Percentiles rank a stretch among this genome's conserved stretches.
Evolutionary conservation across 331 rosid species (phyloP).

Genomic region (Malus hybrid): DNA sequence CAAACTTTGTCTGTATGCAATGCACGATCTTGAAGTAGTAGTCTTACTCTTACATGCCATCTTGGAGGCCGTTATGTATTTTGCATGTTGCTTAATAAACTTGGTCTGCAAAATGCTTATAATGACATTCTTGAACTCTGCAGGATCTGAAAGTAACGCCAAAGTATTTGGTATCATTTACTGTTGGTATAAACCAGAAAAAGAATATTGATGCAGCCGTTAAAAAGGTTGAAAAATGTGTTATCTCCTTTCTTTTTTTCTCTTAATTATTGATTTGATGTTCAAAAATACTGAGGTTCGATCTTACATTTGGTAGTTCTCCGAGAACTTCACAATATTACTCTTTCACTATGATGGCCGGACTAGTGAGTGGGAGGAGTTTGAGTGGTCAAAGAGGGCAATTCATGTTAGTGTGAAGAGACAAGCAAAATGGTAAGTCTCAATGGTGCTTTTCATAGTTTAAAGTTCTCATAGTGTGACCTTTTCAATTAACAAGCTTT

Average conservation of each 20-base stretch:
- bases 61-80: background rate
- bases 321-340: constrained; percentile 83
- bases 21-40: background rate
- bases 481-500: background rate
- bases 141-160: constrained; percentile 81
- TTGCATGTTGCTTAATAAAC: background rate
- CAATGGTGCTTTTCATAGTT: background rate
- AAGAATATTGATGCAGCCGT: constrained; percentile 65
- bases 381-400: constrained; percentile 90
- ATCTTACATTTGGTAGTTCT: constrained; percentile 51
- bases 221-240: constrained; percentile 51
- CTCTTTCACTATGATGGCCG: constrained; percentile 97
- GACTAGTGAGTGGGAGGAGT: constrained; percentile 85
- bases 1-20: background rate
- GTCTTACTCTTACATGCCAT: background rate
- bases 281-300: constrained; percentile 33
- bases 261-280: constrained; percentile 7
- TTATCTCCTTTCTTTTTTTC: constrained; percentile 5
- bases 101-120: constrained; percentile 4
- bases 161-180: constrained; percentile 83
- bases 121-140: constrained; percentile 21
- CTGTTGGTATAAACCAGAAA: constrained; percentile 84
- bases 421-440: constrained; percentile 78
- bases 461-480: background rate
- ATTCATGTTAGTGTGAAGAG: constrained; percentile 77